These are phyloP conservation scores for Colletotrichum costaricense DNA, from an alignment of 2,329 filamentous ascomycete species.

Conservation along the genomic window DNA sequence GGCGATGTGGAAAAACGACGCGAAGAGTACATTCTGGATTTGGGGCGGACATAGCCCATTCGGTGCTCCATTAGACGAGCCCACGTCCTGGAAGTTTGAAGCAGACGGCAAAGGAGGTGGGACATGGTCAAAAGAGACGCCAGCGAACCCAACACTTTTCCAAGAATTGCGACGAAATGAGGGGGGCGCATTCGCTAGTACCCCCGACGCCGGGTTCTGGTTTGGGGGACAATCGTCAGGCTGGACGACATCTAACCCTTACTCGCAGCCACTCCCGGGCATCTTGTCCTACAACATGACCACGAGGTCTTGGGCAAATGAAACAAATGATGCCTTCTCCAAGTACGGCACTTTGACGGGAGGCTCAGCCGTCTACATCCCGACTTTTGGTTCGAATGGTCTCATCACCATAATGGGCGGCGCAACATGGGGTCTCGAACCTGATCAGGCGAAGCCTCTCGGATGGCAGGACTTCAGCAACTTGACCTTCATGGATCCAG, in stretches of 20 bases:
- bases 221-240: constrained; percentile 24
- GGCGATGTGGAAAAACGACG: constrained; percentile 16
- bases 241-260: constrained; percentile 10
- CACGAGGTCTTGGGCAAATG: constrained; percentile 25
- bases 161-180: constrained; percentile 2
- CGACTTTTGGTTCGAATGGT: constrained; percentile 27
- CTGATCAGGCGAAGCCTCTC: background rate
- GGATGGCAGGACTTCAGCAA: constrained; percentile 31
- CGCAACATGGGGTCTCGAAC: background rate
- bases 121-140: constrained; percentile 17
- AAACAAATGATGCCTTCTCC: constrained; percentile 24
- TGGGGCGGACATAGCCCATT: constrained; percentile 28
- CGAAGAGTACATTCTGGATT: constrained; percentile 14
- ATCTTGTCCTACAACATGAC: constrained; percentile 29
- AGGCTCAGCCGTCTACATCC: constrained; percentile 21
- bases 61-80: constrained; percentile 1
- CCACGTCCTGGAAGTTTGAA: constrained; percentile 29
- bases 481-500: constrained; percentile 35
- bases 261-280: constrained; percentile 4
- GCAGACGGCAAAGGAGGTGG: constrained; percentile 29
- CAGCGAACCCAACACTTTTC: constrained; percentile 16
- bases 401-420: constrained; percentile 30
- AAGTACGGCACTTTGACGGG: constrained; percentile 19
- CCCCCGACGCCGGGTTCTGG: constrained; percentile 14
- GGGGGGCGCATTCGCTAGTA: constrained; percentile 17